A percentile compares a stretch with the other conserved stretches of the same genome.
phyloP scores from a whole-genome alignment of 2,329 filamentous ascomycete species.

The Madurella fahalii region DNA sequence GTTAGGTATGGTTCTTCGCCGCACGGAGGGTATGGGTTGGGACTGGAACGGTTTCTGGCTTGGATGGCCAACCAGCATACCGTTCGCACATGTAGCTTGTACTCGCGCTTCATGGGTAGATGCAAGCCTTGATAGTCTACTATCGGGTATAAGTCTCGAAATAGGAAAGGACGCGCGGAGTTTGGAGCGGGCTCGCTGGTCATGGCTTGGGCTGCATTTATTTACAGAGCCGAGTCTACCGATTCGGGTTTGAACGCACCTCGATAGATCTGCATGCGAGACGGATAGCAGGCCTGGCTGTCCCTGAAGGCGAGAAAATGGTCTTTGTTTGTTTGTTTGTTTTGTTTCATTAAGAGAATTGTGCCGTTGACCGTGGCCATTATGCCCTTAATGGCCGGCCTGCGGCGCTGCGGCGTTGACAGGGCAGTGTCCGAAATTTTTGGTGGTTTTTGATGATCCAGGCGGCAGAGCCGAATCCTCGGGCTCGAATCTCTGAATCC shows the following conservation, averaged over 20 bases:
- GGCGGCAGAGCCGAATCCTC: constrained; percentile 5
- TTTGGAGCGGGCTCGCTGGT: background rate
- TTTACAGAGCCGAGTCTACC: background rate
- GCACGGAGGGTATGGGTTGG: constrained; percentile 90
- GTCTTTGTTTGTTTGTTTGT: too few species aligned
- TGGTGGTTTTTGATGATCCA: background rate
- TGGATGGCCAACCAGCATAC: constrained; percentile 63
- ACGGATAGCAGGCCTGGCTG: too few species aligned
- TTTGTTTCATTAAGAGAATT: too few species aligned
- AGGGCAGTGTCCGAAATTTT: background rate
- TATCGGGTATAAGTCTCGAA: background rate
- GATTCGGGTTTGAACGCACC: background rate
- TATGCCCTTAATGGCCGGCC: too few species aligned
- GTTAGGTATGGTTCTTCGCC: constrained; percentile 81
- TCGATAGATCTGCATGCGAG: background rate
- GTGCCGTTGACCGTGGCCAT: too few species aligned
- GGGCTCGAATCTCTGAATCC: background rate
- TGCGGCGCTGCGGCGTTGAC: background rate
- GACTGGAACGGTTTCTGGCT: constrained; percentile 73
- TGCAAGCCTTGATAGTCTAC: constrained; percentile 61
- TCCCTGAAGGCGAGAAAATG: too few species aligned
- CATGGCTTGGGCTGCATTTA: background rate
- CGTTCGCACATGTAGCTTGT: constrained; percentile 65
- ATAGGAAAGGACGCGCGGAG: background rate
- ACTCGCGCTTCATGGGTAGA: constrained; percentile 75